phyloP scores from a whole-genome alignment of 208 protist genomes.

The Tritrichomonas musculus region DNA sequence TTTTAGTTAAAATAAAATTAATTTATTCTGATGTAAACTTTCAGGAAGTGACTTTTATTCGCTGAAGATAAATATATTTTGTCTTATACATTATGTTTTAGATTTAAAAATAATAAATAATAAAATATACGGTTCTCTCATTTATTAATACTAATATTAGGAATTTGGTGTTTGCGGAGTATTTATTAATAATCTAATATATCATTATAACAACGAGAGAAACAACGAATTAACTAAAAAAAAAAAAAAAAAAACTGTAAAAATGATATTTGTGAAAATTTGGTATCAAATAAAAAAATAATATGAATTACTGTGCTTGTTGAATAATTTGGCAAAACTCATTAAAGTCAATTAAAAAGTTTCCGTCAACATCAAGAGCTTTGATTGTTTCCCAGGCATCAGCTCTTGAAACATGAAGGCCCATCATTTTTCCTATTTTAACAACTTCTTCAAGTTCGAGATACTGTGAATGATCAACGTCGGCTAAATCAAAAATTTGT shows the following conservation, averaged over 20 bases:
- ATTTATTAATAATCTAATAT: too few species aligned
- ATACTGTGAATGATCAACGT: neutral
- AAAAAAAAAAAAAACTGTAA: too few species aligned
- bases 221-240: too few species aligned
- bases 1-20: too few species aligned
- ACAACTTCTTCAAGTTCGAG: neutral
- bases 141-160: too few species aligned
- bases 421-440: neutral
- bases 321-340: neutral
- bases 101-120: neutral
- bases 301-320: neutral
- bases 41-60: neutral
- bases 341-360: neutral
- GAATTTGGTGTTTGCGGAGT: too few species aligned
- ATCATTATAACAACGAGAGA: too few species aligned
- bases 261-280: too few species aligned
- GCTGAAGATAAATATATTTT: neutral
- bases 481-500: neutral
- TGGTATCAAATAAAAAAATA: too few species aligned
- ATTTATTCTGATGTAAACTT: neutral
- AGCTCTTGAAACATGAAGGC: neutral
- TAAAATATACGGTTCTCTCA: too few species aligned
- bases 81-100: neutral
- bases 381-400: neutral
- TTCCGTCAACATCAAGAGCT: neutral